Conservation (phyloP, 352 stramenopile genomes). For the Aphanomyces cochlioides region DNA sequence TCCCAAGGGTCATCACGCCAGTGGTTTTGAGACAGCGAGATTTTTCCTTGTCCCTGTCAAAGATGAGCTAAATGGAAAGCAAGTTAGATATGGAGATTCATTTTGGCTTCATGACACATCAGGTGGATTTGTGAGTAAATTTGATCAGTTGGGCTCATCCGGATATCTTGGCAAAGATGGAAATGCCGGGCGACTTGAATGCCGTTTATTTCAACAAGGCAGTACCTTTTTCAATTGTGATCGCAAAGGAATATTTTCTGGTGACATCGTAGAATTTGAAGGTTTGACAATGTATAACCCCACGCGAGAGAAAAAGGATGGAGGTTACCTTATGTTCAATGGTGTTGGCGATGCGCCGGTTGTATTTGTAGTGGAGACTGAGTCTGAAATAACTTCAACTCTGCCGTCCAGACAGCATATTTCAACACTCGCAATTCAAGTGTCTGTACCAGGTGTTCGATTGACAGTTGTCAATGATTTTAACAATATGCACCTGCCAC, state of each 20-base stretch:
- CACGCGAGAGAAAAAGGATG: conserved; percentile 16
- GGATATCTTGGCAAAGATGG: conserved; percentile 80
- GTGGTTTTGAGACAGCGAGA: not conserved
- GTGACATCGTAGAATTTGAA: conserved; percentile 73
- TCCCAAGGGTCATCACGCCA: not conserved
- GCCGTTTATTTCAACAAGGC: conserved; percentile 80
- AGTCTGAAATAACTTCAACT: not conserved
- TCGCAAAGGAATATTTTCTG: conserved; percentile 67
- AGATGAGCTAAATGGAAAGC: conserved; percentile 40
- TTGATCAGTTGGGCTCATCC: conserved; percentile 70
- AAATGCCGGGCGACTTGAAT: conserved; percentile 65
- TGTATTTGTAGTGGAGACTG: conserved; percentile 49
- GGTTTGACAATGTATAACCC: conserved; percentile 68
- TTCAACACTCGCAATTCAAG: conserved; percentile 39
- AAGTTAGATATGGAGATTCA: conserved; percentile 73
- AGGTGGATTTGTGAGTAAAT: conserved; percentile 41
- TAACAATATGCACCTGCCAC: conserved; percentile 79
- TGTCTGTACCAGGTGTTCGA: conserved; percentile 70
- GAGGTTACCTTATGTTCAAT: conserved; percentile 86
- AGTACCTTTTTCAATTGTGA: conserved; percentile 82
- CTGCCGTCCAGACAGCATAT: not conserved
- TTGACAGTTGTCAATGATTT: conserved; percentile 84
- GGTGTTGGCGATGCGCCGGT: conserved; percentile 77
- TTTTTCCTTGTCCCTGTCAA: not conserved
- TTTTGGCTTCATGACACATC: conserved; percentile 64